A percentile compares a stretch with the other conserved stretches of the same genome.
Evolutionary conservation across 176 grass and related monocot species (phyloP).

Genomic region (Avena atlantica): DNA sequence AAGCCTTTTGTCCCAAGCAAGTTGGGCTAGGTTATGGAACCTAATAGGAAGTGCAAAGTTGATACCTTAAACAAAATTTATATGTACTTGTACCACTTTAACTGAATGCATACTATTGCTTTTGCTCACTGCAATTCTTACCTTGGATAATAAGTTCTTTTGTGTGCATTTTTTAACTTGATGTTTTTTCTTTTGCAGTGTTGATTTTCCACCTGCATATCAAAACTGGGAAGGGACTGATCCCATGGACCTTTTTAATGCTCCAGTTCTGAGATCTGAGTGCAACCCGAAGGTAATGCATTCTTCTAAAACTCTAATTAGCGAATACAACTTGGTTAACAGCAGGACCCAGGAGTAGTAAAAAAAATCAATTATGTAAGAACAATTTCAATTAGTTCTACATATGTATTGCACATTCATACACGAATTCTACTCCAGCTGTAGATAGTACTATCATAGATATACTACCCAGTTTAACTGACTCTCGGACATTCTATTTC

Average conservation of each 20-base stretch:
- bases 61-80: background rate
- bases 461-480: constrained; percentile 9
- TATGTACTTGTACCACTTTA: constrained; percentile 6
- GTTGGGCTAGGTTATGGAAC: too few species aligned
- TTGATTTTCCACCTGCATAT: constrained; percentile 92
- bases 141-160: background rate
- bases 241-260: constrained; percentile 87
- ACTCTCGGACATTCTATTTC: background rate
- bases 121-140: constrained; percentile 8
- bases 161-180: constrained; percentile 28
- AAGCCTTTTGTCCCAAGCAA: too few species aligned
- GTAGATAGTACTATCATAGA: background rate
- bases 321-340: background rate
- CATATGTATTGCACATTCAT: background rate
- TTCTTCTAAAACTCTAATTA: constrained; percentile 27
- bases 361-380: constrained; percentile 12
- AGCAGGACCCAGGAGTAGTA: background rate
- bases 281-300: constrained; percentile 85
- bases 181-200: constrained; percentile 50
- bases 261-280: constrained; percentile 92
- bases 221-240: constrained; percentile 95
- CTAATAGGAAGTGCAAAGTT: background rate
- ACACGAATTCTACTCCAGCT: constrained; percentile 18
- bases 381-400: constrained; percentile 19
- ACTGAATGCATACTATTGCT: background rate